phyloP scores from a whole-genome alignment of 306 rosid genomes.

The Sesbania bispinosa region DNA sequence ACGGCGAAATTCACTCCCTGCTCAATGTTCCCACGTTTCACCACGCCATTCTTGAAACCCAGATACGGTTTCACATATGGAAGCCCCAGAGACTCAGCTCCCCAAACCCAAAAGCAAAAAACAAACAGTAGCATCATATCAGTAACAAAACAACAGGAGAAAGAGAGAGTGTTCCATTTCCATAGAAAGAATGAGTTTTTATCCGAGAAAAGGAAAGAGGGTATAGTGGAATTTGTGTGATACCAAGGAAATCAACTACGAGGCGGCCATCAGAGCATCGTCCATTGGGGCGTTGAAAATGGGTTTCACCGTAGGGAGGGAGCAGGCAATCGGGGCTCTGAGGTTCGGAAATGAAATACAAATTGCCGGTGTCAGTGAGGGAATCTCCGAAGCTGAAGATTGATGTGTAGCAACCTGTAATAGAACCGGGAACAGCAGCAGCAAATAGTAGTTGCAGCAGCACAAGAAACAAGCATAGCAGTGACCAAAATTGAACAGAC shows the following conservation, averaged over 20 bases:
- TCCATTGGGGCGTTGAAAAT: slow-evolving; percentile 63
- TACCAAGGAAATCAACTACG: slow-evolving; percentile 75
- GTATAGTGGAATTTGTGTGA: neutral
- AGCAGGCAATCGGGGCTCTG: slow-evolving; percentile 24
- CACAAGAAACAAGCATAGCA: neutral
- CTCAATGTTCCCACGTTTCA: neutral
- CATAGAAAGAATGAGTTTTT: neutral
- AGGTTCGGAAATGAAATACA: slow-evolving; percentile 9
- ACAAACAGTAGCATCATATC: neutral
- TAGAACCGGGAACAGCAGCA: too few relatives aligned
- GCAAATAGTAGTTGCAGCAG: neutral
- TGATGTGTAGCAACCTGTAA: slow-evolving; percentile 37
- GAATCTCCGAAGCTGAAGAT: slow-evolving; percentile 76
- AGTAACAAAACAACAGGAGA: neutral
- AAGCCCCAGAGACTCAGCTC: slow-evolving; percentile 47
- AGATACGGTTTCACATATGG: slow-evolving; percentile 47
- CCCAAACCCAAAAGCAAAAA: neutral
- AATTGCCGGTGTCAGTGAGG: slow-evolving; percentile 55
- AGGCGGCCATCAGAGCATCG: slow-evolving; percentile 86
- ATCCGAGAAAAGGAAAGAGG: neutral
- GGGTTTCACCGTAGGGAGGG: slow-evolving; percentile 64
- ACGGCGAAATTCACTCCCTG: slow-evolving; percentile 60
- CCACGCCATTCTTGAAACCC: slow-evolving; percentile 6
- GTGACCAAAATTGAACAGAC: neutral
- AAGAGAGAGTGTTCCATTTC: too few relatives aligned